Evolutionary conservation across 1,284 basidiomycete species (phyloP).

Genomic region (Rhodotorula sp.): DNA sequence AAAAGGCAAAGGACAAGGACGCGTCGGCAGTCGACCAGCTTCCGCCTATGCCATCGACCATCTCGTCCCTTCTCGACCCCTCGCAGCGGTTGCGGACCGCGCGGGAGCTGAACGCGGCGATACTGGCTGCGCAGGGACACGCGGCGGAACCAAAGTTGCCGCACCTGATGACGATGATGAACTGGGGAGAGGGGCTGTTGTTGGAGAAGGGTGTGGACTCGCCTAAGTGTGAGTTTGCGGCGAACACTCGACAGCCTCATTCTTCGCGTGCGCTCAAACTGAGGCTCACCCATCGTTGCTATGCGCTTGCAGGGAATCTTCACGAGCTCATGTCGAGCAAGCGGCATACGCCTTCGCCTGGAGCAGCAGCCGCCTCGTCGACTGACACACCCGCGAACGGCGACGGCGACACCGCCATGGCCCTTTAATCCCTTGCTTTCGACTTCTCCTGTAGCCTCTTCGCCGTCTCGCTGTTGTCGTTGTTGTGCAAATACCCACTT

Average conservation of each 20-base stretch:
- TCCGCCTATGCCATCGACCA: constrained; percentile 57
- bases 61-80: constrained; percentile 75
- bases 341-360: too few species aligned
- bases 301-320: constrained; percentile 6
- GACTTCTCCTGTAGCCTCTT: background rate
- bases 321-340: constrained; percentile 12
- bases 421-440: background rate
- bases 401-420: constrained; percentile 10
- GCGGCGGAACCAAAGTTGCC: constrained; percentile 88
- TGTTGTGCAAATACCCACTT: background rate
- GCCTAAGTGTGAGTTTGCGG: constrained; percentile 30
- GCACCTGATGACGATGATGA: constrained; percentile 76
- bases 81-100: constrained; percentile 89
- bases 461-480: background rate
- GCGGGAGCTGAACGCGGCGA: constrained; percentile 85
- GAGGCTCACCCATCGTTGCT: too few species aligned
- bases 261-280: too few species aligned
- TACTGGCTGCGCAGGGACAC: constrained; percentile 84
- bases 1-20: background rate
- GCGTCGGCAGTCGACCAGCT: background rate
- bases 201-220: constrained; percentile 54
- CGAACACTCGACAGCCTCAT: too few species aligned
- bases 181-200: constrained; percentile 82
- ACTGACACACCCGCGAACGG: background rate
- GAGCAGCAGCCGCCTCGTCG: background rate